Base-by-base conservation (phyloP, 768 basidiomycete species). In the Amanita brunnescens region DNA sequence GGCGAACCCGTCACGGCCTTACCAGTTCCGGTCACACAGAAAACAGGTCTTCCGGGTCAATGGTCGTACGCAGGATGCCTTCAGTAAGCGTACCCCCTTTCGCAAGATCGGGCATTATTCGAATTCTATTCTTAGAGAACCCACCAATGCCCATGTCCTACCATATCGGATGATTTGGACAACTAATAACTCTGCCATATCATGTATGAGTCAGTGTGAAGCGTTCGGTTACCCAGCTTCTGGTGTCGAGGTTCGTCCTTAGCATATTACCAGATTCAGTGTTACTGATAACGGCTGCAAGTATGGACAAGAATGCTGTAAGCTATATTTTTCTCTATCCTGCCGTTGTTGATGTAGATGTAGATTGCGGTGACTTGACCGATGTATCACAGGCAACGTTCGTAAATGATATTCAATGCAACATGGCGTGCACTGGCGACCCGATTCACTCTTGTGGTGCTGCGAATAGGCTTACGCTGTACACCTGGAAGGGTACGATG, bases 291-390 rank as follows among this genome's bases (percentile, higher is more conserved):
- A 52, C 29, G 46, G 39, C 13, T 49, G 18, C 18, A 58, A 83
- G 67, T 86, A 72, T 47, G 83, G 77, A 12, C 60, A 81, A 54
- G 83, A 88, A 59, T 91, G 87, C 70, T 89, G 85, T 86, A 58
- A 60, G 84, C 73, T 2, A 29, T 7, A 4, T 29, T 7, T 7
- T 29, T 3, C 7, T 29, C 26, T 4, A 7, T 29, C 26, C 26
- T 29, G 7, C 26, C 26, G 26, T 29, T 16, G 48, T 29, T 16
- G 34, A 52, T 35, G 24, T 23, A 14, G 21, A 30, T 42, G 6
- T 47, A 87, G 87, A 77, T 63, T 89, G 88, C 51, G 87, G 88
- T 48, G 88, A 90, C 61, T 58, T 73, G 6, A 64, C 66, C 2
- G 79, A 88, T 53, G 73, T 85, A 10, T 67, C 71, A 9, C 57